phyloP scores from a whole-genome alignment of 2,329 filamentous ascomycete genomes.

The Graphilbum fragrans region DNA sequence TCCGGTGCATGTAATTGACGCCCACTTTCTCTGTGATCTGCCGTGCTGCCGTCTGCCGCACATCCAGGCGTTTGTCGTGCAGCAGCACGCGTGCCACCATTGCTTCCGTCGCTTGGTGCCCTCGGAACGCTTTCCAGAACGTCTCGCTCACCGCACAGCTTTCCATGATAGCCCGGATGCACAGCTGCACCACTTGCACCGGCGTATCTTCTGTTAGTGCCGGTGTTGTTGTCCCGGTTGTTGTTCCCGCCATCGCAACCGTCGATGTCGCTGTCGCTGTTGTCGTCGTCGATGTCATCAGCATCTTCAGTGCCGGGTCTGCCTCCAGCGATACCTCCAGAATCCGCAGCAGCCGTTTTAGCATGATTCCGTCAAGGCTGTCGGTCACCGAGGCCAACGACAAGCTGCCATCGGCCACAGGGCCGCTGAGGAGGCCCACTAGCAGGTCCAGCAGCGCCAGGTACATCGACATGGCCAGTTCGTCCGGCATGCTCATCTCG shows the following conservation, averaged over 20 bases:
- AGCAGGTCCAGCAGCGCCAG: constrained; percentile 45
- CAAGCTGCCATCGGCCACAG: constrained; percentile 8
- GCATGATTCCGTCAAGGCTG: constrained; percentile 14
- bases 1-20: background rate
- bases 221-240: background rate
- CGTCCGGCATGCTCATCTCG: constrained; percentile 26
- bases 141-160: constrained; percentile 22
- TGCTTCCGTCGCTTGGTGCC: constrained; percentile 13
- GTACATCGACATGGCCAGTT: constrained; percentile 35
- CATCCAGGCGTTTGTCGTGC: constrained; percentile 19
- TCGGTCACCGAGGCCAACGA: constrained; percentile 2
- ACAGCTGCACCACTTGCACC: constrained; percentile 12
- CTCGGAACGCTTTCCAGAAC: constrained; percentile 26
- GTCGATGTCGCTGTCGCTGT: background rate
- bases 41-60: constrained; percentile 23
- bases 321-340: constrained; percentile 11
- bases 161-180: constrained; percentile 27
- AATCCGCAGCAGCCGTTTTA: constrained; percentile 20
- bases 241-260: background rate
- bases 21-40: constrained; percentile 20
- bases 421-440: constrained; percentile 34
- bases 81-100: constrained; percentile 25
- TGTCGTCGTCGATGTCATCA: too few relatives aligned
- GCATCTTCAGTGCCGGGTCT: background rate
- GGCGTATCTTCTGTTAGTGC: background rate